phyloP scores from a whole-genome alignment of 1,284 basidiomycete species.

The Trichosporon asahii region DNA sequence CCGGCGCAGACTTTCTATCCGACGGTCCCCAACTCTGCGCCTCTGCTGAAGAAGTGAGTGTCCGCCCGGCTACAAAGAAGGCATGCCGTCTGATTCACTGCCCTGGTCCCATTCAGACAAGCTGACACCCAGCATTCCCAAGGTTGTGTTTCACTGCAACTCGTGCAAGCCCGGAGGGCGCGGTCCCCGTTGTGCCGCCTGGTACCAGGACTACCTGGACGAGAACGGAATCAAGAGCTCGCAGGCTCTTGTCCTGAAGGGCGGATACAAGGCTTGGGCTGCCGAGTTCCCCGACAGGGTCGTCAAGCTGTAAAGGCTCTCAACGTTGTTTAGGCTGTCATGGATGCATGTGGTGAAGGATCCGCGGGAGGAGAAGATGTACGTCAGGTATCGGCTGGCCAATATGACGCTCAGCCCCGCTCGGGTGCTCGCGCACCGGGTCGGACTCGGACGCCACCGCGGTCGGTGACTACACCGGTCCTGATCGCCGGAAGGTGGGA shows the following conservation, averaged over 20 bases:
- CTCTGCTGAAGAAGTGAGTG: slow-evolving; percentile 26
- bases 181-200: slow-evolving; percentile 42
- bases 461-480: background rate
- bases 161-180: slow-evolving; percentile 34
- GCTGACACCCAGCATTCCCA: slow-evolving; percentile 22
- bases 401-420: background rate
- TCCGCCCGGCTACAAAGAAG: background rate
- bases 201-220: slow-evolving; percentile 44
- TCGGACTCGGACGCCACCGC: slow-evolving; percentile 7
- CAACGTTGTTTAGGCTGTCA: background rate
- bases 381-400: background rate
- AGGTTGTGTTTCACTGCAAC: slow-evolving; percentile 47
- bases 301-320: slow-evolving; percentile 9
- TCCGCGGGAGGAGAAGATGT: background rate
- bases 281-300: slow-evolving; percentile 23
- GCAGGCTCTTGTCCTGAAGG: slow-evolving; percentile 34
- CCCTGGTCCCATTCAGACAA: background rate
- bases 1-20: slow-evolving; percentile 41
- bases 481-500: background rate
- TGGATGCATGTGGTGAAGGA: background rate
- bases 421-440: background rate
- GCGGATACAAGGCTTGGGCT: slow-evolving; percentile 38
- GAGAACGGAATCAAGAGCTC: slow-evolving; percentile 17
- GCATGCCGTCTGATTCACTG: background rate
- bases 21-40: slow-evolving; percentile 26